Percentiles rank a stretch among this genome's conserved stretches.
Conservation (phyloP, 441 rosid species). For the Gossypium davidsonii region DNA sequence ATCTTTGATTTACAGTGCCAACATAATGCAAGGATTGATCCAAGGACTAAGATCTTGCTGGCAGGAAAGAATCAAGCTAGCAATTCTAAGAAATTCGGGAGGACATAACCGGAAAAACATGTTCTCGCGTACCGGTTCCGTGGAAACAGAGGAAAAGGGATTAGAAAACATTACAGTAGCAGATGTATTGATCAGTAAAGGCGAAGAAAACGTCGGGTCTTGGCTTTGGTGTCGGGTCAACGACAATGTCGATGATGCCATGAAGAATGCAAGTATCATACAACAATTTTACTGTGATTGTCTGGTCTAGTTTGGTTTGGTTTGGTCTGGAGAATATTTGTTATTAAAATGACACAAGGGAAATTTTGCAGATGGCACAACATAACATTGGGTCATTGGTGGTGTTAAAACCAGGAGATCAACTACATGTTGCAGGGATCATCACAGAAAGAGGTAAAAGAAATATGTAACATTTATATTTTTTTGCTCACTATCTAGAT, state of each 20-base stretch:
- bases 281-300: neutral
- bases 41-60: constrained; percentile 32
- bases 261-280: constrained; percentile 47
- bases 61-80: constrained; percentile 26
- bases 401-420: constrained; percentile 71
- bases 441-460: constrained; percentile 75
- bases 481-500: neutral
- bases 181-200: constrained; percentile 57
- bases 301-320: neutral
- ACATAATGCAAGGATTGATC: constrained; percentile 33
- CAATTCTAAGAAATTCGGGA: constrained; percentile 20
- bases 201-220: constrained; percentile 40
- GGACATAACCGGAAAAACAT: constrained; percentile 15
- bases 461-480: neutral
- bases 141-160: constrained; percentile 23
- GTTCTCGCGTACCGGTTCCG: constrained; percentile 26
- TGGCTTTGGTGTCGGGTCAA: constrained; percentile 59
- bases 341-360: neutral
- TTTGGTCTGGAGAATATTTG: neutral
- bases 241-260: constrained; percentile 66
- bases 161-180: constrained; percentile 67
- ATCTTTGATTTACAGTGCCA: neutral
- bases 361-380: constrained; percentile 65
- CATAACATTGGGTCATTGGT: constrained; percentile 85
- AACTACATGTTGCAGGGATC: constrained; percentile 69